A percentile compares a stretch with the other conserved stretches of the same genome.
Conservation (phyloP, 805 yeast genomes). For the Hemisphaericaspora nanyangensis region DNA sequence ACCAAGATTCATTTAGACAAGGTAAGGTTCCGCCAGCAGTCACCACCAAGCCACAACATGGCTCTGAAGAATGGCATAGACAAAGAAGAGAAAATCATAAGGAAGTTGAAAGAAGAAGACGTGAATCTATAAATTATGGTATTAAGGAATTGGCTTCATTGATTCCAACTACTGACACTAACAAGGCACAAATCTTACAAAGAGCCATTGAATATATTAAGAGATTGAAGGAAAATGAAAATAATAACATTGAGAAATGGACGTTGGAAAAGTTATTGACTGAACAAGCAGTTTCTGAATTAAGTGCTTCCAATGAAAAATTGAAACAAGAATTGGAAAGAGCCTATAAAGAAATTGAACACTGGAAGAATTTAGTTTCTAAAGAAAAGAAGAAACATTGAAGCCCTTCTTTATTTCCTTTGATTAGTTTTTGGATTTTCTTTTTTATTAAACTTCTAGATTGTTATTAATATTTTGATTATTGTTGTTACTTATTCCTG, state of each 20-base stretch:
- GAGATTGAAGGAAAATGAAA: conserved; percentile 85
- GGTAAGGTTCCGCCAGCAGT: conserved; percentile 11
- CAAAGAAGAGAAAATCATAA: conserved; percentile 88
- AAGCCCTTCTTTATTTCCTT: background rate
- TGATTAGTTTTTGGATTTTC: background rate
- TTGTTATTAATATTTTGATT: too few species aligned
- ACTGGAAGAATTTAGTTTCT: conserved; percentile 44
- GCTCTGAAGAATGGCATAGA: conserved; percentile 80
- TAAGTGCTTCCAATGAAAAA: conserved; percentile 81
- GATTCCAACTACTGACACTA: conserved; percentile 79
- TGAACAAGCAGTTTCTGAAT: conserved; percentile 86
- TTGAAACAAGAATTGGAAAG: conserved; percentile 83
- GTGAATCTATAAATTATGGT: conserved; percentile 86
- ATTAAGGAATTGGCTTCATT: conserved; percentile 73
- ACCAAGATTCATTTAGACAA: conserved; percentile 14
- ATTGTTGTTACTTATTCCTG: background rate
- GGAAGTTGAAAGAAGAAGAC: conserved; percentile 90
- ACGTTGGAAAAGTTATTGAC: conserved; percentile 88
- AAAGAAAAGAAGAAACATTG: conserved; percentile 4
- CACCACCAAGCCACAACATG: conserved; percentile 55
- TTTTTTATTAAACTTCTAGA: background rate
- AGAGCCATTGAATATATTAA: conserved; percentile 89
- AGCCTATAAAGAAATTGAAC: conserved; percentile 89
- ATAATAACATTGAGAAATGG: conserved; percentile 88
- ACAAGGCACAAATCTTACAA: conserved; percentile 85